These are phyloP conservation scores for Pseudoperonospora humuli DNA, from an alignment of 352 stramenopile genomes.

Conservation along the genomic window DNA sequence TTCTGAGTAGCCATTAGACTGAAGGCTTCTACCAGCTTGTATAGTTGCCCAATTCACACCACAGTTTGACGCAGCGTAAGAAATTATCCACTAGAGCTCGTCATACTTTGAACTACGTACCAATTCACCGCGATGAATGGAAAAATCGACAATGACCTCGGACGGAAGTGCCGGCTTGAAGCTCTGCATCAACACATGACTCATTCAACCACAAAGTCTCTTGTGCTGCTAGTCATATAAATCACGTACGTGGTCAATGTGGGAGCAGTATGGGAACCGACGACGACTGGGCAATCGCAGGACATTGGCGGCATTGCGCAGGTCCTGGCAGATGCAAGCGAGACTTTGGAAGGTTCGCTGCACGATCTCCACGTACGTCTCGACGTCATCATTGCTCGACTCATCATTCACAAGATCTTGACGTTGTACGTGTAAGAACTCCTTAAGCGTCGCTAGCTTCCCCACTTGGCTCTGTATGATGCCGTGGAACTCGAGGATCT, in stretches of 20 bases:
- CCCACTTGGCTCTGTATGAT: conserved; percentile 53
- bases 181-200: conserved; percentile 4
- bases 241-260: conserved; percentile 67
- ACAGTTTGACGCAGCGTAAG: not conserved
- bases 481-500: conserved; percentile 79
- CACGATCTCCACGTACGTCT: conserved; percentile 44
- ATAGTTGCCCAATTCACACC: not conserved
- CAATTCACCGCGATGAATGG: conserved; percentile 70
- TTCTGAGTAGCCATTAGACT: conserved; percentile 53
- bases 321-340: conserved; percentile 44
- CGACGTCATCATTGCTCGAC: conserved; percentile 39
- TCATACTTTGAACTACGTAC: conserved; percentile 16
- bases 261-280: conserved; percentile 73
- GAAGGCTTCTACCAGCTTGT: conserved; percentile 73
- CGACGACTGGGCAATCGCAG: conserved; percentile 63
- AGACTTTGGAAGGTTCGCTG: conserved; percentile 46
- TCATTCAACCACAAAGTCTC: not conserved
- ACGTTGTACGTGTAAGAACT: conserved; percentile 38
- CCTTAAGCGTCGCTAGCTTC: conserved; percentile 37
- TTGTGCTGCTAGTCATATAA: not conserved
- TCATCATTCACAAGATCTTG: conserved; percentile 32
- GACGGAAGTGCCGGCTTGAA: conserved; percentile 66
- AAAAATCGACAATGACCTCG: conserved; percentile 79
- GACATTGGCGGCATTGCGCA: conserved; percentile 63
- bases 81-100: not conserved